Conservation (phyloP, 2,329 filamentous ascomycete genomes). For the Fusarium oxysporum region DNA sequence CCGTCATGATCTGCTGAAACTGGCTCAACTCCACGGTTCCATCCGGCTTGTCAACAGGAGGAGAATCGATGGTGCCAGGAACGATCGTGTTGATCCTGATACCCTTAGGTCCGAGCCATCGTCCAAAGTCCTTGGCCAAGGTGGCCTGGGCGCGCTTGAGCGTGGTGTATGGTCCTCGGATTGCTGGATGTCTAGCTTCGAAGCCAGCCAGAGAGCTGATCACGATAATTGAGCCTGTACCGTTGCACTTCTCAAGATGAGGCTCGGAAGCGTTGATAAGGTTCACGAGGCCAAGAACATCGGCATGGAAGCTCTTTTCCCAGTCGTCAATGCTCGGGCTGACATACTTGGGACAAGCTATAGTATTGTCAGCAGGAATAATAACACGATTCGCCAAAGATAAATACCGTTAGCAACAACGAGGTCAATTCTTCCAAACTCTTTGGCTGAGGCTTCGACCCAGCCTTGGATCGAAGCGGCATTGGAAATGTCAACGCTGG, state of each 20-base stretch:
- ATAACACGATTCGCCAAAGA: fast-evolving
- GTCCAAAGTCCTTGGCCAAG: slow-evolving; percentile 41
- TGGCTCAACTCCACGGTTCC: slow-evolving; percentile 38
- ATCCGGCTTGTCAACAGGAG: slow-evolving; percentile 21
- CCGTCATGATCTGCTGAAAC: slow-evolving; percentile 14
- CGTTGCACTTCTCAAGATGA: slow-evolving; percentile 30
- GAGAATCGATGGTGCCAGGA: slow-evolving; percentile 39
- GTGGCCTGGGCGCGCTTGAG: slow-evolving; percentile 41
- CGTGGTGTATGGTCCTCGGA: slow-evolving; percentile 34
- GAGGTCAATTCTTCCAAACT: slow-evolving; percentile 17
- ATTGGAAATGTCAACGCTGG: slow-evolving; percentile 39
- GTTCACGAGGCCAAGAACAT: slow-evolving; percentile 40
- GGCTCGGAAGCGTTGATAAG: slow-evolving; percentile 36
- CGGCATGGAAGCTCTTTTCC: slow-evolving; percentile 43
- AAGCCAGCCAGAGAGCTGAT: slow-evolving; percentile 44
- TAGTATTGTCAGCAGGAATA: fast-evolving
- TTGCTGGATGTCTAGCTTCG: slow-evolving; percentile 16
- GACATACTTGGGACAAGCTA: slow-evolving; percentile 27
- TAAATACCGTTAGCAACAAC: slow-evolving; percentile 10
- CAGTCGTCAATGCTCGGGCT: slow-evolving; percentile 29
- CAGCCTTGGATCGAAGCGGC: slow-evolving; percentile 7
- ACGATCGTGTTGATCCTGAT: slow-evolving; percentile 42
- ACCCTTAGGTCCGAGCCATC: slow-evolving; percentile 34
- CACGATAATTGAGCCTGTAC: slow-evolving; percentile 41
- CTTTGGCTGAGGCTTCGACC: background rate